Evolutionary conservation across 2,329 filamentous ascomycete genomes (phyloP).

Genomic region (Blumeriella jaapii): DNA sequence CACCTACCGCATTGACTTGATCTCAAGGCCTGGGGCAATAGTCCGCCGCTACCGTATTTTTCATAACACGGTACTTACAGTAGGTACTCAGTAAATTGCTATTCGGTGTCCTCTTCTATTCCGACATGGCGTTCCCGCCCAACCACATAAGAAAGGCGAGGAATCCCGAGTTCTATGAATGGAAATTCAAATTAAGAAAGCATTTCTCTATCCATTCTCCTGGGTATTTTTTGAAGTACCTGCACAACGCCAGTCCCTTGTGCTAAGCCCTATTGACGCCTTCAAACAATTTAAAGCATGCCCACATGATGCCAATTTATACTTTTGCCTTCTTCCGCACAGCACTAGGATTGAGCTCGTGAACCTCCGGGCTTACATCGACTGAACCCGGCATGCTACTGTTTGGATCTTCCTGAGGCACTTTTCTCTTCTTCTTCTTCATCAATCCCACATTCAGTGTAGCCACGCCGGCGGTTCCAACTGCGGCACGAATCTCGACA

Average conservation of each 20-base stretch:
- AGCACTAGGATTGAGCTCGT: slow-evolving; percentile 38
- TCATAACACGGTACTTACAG: too few relatives aligned
- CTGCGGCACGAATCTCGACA: slow-evolving; percentile 14
- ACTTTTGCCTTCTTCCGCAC: slow-evolving; percentile 47
- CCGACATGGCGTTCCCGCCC: too few relatives aligned
- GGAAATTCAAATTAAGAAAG: too few relatives aligned
- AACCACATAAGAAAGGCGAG: background rate
- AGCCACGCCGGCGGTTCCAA: slow-evolving; percentile 23
- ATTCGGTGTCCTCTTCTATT: too few relatives aligned
- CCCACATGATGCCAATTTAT: slow-evolving; percentile 9
- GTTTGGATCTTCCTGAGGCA: slow-evolving; percentile 9
- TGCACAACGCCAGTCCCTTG: slow-evolving; percentile 3
- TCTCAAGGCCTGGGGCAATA: too few relatives aligned
- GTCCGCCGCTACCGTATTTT: too few relatives aligned
- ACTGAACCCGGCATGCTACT: slow-evolving; percentile 3
- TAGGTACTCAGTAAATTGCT: too few relatives aligned
- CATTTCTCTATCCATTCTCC: slow-evolving; percentile 5
- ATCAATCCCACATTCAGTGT: slow-evolving; percentile 31
- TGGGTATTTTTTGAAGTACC: slow-evolving; percentile 9
- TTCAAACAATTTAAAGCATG: background rate
- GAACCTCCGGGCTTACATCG: slow-evolving; percentile 26
- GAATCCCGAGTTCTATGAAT: too few relatives aligned
- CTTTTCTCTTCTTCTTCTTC: slow-evolving; percentile 39
- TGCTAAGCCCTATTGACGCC: too few relatives aligned
- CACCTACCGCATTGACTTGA: too few relatives aligned